phyloP scores from a whole-genome alignment of 495 filamentous ascomycete species.

The Penicillium roqueforti region DNA sequence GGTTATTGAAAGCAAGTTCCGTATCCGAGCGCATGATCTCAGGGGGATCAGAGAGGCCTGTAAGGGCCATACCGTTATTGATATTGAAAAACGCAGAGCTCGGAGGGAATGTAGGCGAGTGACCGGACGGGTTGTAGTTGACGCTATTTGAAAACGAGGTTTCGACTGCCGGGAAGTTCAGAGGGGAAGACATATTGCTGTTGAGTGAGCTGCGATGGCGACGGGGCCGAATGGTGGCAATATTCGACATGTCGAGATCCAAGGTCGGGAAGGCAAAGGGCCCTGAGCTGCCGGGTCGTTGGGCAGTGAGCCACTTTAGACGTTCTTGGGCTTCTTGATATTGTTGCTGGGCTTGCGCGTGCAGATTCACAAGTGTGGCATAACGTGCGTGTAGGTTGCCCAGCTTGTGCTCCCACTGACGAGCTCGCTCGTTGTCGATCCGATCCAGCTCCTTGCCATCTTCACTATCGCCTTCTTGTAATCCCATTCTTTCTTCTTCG shows the following conservation, averaged over 20 bases:
- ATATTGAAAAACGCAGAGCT: constrained; percentile 55
- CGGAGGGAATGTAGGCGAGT: constrained; percentile 47
- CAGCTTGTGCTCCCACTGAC: constrained; percentile 51
- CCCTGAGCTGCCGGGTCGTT: constrained; percentile 39
- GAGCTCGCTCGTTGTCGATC: constrained; percentile 55
- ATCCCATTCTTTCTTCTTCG: constrained; percentile 53
- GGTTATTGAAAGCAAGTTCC: constrained; percentile 52
- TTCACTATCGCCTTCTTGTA: constrained; percentile 46
- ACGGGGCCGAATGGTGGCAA: constrained; percentile 42
- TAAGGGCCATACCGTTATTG: constrained; percentile 52
- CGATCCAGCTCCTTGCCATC: constrained; percentile 47
- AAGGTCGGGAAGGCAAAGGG: constrained; percentile 43
- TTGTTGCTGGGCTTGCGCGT: constrained; percentile 47
- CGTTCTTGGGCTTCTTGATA: constrained; percentile 52
- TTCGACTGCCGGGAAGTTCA: constrained; percentile 41
- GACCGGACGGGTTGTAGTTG: constrained; percentile 41
- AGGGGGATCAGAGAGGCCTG: constrained; percentile 35
- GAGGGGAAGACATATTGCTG: constrained; percentile 47
- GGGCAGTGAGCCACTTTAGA: constrained; percentile 46
- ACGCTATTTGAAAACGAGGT: constrained; percentile 35
- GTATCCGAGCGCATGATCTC: constrained; percentile 40
- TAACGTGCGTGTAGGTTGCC: constrained; percentile 50
- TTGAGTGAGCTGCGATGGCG: constrained; percentile 47
- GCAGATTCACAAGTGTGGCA: constrained; percentile 43
- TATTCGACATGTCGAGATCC: constrained; percentile 40